Evolutionary conservation across 2,329 filamentous ascomycete genomes (phyloP), one percentile per base, ranked within the genome.

Genomic region (Pyrenochaeta sp.): DNA sequence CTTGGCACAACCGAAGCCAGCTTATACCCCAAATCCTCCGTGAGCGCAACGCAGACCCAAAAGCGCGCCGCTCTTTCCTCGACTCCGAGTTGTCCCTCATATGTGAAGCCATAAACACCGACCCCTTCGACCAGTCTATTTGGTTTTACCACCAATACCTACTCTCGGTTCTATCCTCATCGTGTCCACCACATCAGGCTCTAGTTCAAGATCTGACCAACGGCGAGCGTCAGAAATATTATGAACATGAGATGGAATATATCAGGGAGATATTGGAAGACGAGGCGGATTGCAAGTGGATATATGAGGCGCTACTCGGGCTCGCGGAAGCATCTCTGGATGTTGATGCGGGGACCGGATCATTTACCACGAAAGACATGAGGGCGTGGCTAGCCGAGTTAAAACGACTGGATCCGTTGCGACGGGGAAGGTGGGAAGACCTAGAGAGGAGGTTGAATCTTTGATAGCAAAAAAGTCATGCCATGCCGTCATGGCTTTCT

Each of bases 71-170:
- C 68, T 80, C 81, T 39, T 90, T 97, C 69, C 81, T 98, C 8
- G 88, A 94, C 52, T 80, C 88, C 65, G 95, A 99, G 79, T 83
- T 98, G 50, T 83, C 86, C 27, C 81, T 91, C 43, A 89, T 97
- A 27, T 88, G 90, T 54, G 86, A 89, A 55, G 93, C 91, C 0
- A 83, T 98, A 48, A 95, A 93, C 58, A 91, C 92, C 37, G 93
- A 96, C 56, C 93, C 94, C 0, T 93, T 96, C 67, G 94, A 98
- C 73, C 94, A 98, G 74, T 97, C 93, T 19, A 83, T 97, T 5
- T 99, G 95, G 93, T 97, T 96, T 77, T 98, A 99, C 73, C 93
- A 98, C 76, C 91, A 95, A 68, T 96, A 90, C 71, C 81, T 97
- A 56, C 88, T 97, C 80, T 85, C 88, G 58, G 90, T 89, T 22